Evolutionary conservation across 202 grass and related monocot species (phyloP).

Genomic region (Hordeum pubiflorum): DNA sequence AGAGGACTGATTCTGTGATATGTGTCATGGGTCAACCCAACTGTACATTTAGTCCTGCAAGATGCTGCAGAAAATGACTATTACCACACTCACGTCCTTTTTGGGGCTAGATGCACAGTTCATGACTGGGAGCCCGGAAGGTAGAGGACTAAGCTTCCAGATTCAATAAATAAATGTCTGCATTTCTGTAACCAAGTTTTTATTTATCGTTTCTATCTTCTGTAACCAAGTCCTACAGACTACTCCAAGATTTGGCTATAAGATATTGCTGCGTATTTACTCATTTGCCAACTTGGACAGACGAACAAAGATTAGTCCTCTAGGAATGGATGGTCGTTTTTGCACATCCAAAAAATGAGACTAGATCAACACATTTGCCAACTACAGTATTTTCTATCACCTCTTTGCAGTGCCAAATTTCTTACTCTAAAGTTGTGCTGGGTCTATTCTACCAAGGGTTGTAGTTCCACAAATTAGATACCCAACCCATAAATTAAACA

Average conservation of each 20-base stretch:
- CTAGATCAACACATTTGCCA: background rate
- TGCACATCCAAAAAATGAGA: background rate
- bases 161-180: constrained; percentile 2
- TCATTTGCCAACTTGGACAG: background rate
- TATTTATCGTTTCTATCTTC: background rate
- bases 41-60: background rate
- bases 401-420: constrained; percentile 5
- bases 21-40: background rate
- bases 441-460: background rate
- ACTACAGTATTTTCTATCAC: constrained; percentile 10
- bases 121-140: background rate
- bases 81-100: background rate
- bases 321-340: background rate
- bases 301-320: background rate
- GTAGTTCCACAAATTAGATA: constrained; percentile 9
- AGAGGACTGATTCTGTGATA: background rate
- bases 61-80: background rate
- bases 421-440: background rate
- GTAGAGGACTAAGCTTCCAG: constrained; percentile 2
- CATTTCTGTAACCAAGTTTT: background rate
- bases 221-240: background rate
- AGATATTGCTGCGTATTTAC: background rate
- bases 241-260: background rate
- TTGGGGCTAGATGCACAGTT: background rate
- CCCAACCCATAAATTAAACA: constrained; percentile 15